These are phyloP conservation scores for Xylariales sp. DNA, from an alignment of 2,329 filamentous ascomycete species.

Conservation along the genomic window DNA sequence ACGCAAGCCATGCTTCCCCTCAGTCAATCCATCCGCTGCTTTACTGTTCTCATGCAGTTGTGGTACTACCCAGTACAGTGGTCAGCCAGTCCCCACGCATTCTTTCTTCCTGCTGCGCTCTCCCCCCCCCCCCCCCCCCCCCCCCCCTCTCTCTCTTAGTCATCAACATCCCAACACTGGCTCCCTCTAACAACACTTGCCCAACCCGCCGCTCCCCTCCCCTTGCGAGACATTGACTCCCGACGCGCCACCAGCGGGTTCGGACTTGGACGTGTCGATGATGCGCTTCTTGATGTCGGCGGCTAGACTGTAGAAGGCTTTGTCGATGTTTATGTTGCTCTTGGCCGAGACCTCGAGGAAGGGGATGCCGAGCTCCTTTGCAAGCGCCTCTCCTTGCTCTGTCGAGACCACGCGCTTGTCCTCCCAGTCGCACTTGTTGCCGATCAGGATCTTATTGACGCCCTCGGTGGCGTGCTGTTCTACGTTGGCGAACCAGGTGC, in stretches of 20 bases:
- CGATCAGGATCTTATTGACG: conserved; percentile 99
- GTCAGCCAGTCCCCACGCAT: too few relatives aligned
- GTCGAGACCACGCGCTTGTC: conserved; percentile 94
- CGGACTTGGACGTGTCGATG: conserved; percentile 83
- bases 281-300: conserved; percentile 97
- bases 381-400: conserved; percentile 87
- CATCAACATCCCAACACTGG: too few relatives aligned
- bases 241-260: conserved; percentile 48
- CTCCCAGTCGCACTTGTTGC: conserved; percentile 99
- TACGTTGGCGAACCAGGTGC: conserved; percentile 99
- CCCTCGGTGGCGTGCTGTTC: conserved; percentile 97
- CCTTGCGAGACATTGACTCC: conserved; percentile 67
- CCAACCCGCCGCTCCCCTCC: conserved; percentile 49
- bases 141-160: too few relatives aligned
- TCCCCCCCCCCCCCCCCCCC: too few relatives aligned
- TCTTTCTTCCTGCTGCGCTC: too few relatives aligned
- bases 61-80: too few relatives aligned
- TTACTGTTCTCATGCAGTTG: too few relatives aligned
- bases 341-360: conserved; percentile 99
- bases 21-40: too few relatives aligned
- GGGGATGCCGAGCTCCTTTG: conserved; percentile 92
- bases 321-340: conserved; percentile 99
- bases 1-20: too few relatives aligned
- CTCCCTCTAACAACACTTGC: conserved; percentile 82
- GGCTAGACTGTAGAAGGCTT: conserved; percentile 94